Conservation (phyloP, 495 filamentous ascomycete species). For the Hyphodiscus hymeniophilus region DNA sequence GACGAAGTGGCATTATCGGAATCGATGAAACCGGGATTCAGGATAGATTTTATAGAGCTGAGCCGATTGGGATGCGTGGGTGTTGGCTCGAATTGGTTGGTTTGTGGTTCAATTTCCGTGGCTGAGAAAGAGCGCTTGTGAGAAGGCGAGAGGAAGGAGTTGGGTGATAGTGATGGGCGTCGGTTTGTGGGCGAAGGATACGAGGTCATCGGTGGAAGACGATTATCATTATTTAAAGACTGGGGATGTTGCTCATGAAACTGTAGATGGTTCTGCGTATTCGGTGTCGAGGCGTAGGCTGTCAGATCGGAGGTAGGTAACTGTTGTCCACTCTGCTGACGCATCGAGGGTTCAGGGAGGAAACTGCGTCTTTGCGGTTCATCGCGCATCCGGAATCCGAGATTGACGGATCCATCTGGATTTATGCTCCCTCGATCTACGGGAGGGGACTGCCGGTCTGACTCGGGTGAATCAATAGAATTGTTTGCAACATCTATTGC, state of each 20-base stretch:
- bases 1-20: not conserved
- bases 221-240: slow-evolving; percentile 44
- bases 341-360: slow-evolving; percentile 37
- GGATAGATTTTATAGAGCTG: slow-evolving; percentile 72
- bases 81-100: not conserved
- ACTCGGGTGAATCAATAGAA: slow-evolving; percentile 27
- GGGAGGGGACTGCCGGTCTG: slow-evolving; percentile 34
- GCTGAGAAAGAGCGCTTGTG: slow-evolving; percentile 62
- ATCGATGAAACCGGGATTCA: slow-evolving; percentile 47
- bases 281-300: slow-evolving; percentile 30
- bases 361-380: slow-evolving; percentile 27
- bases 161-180: slow-evolving; percentile 40
- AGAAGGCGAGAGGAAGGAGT: slow-evolving; percentile 42
- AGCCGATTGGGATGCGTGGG: slow-evolving; percentile 47
- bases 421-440: slow-evolving; percentile 38
- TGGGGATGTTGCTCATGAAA: slow-evolving; percentile 27
- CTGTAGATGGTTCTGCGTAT: slow-evolving; percentile 21
- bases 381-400: slow-evolving; percentile 46
- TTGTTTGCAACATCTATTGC: slow-evolving; percentile 28
- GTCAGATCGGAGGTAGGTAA: slow-evolving; percentile 30
- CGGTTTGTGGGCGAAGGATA: slow-evolving; percentile 30
- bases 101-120: slow-evolving; percentile 35
- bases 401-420: slow-evolving; percentile 48
- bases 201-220: slow-evolving; percentile 40
- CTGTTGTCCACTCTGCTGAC: slow-evolving; percentile 24